These are phyloP conservation scores for Chenopodium quinoa DNA, from an alignment of 148 eudicot species.

Conservation along the genomic window DNA sequence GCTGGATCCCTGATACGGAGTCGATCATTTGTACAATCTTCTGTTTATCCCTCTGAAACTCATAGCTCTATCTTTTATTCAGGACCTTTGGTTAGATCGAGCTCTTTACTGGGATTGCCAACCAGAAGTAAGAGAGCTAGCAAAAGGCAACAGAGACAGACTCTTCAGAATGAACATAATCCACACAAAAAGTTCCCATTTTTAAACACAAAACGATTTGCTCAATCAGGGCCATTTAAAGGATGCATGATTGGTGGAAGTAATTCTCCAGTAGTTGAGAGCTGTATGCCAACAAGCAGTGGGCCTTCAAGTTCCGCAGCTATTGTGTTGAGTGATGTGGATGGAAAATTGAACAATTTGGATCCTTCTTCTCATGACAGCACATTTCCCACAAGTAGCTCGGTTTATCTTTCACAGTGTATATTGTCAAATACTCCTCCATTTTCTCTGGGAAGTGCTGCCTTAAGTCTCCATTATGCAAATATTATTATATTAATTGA, in stretches of 20 bases:
- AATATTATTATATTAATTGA: slow-evolving; percentile 73
- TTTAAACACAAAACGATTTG: slow-evolving; percentile 40
- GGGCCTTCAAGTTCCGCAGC: slow-evolving; percentile 34
- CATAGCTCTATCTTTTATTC: slow-evolving; percentile 44
- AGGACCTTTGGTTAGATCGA: slow-evolving; percentile 56
- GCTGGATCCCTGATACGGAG: slow-evolving; percentile 47
- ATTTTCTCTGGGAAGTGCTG: slow-evolving; percentile 65
- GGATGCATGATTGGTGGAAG: slow-evolving; percentile 63
- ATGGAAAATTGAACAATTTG: slow-evolving; percentile 15
- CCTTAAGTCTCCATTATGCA: slow-evolving; percentile 84
- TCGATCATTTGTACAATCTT: slow-evolving; percentile 55
- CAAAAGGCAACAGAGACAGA: slow-evolving; percentile 35
- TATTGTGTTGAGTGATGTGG: slow-evolving; percentile 19
- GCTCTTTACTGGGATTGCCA: slow-evolving; percentile 52
- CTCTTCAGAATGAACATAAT: slow-evolving; percentile 27
- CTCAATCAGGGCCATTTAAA: slow-evolving; percentile 61
- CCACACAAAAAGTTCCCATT: slow-evolving; percentile 35
- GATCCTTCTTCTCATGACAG: slow-evolving; percentile 19
- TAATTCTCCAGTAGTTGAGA: slow-evolving; percentile 58
- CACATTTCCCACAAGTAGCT: slow-evolving; percentile 18
- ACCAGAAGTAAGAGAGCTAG: slow-evolving; percentile 40
- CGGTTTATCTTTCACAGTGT: slow-evolving; percentile 45
- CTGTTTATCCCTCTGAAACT: slow-evolving; percentile 57
- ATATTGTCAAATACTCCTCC: slow-evolving; percentile 44
- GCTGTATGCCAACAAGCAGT: slow-evolving; percentile 35